phyloP scores from a whole-genome alignment of 2,329 filamentous ascomycete species.

The Cercospora sp. region DNA sequence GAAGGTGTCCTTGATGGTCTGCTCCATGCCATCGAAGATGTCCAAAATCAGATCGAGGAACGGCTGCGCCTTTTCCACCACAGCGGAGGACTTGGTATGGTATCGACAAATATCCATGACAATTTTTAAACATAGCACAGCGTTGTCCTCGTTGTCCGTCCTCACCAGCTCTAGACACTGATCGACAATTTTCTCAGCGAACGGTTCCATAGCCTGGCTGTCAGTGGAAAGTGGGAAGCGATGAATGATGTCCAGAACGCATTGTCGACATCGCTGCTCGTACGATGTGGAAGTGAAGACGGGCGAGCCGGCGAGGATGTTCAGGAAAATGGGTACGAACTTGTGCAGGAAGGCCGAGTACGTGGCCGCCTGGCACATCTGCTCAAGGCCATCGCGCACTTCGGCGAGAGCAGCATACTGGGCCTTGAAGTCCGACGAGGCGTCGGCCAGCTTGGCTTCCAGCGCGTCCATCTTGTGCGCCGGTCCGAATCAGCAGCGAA shows the following conservation, averaged over 20 bases:
- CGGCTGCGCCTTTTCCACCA: slow-evolving; percentile 77
- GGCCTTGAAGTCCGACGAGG: slow-evolving; percentile 65
- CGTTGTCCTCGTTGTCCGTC: slow-evolving; percentile 97
- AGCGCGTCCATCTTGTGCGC: slow-evolving; percentile 42
- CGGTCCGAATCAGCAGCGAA: not conserved
- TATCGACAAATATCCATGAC: slow-evolving; percentile 96
- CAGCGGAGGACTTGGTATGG: slow-evolving; percentile 69
- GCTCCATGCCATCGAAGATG: slow-evolving; percentile 92
- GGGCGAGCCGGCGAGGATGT: slow-evolving; percentile 78
- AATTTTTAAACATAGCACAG: slow-evolving; percentile 96
- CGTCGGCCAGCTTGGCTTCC: slow-evolving; percentile 50
- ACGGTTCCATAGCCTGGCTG: slow-evolving; percentile 76
- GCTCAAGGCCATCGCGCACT: slow-evolving; percentile 87
- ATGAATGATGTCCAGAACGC: slow-evolving; percentile 90
- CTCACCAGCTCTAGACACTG: slow-evolving; percentile 84
- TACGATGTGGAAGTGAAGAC: slow-evolving; percentile 87
- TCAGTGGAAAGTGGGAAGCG: slow-evolving; percentile 68
- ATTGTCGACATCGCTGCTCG: slow-evolving; percentile 93
- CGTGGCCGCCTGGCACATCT: slow-evolving; percentile 74
- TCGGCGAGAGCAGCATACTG: slow-evolving; percentile 82
- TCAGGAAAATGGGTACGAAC: slow-evolving; percentile 85
- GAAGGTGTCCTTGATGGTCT: slow-evolving; percentile 91
- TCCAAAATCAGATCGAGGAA: slow-evolving; percentile 93
- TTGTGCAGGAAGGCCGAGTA: slow-evolving; percentile 82
- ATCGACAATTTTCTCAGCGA: slow-evolving; percentile 85